Conservation (phyloP, 441 rosid species). For the Arabidopsis lyrata region DNA sequence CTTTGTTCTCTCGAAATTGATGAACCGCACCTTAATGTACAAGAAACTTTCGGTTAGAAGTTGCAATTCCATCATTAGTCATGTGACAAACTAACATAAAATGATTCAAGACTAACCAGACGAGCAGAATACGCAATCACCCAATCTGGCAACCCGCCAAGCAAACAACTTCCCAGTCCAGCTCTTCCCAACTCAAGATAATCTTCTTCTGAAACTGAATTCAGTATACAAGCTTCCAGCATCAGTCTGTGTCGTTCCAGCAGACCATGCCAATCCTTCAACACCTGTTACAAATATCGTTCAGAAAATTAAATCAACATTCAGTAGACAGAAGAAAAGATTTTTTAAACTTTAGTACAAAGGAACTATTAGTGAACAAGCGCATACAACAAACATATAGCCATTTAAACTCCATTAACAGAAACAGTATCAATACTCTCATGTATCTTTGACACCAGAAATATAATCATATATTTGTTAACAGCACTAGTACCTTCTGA, state of each 20-base stretch:
- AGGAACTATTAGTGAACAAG: constrained; percentile 20
- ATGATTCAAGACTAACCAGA: constrained; percentile 60
- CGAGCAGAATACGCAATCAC: constrained; percentile 96
- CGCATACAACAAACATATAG: constrained; percentile 16
- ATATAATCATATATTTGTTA: constrained; percentile 21
- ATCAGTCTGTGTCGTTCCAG: constrained; percentile 86
- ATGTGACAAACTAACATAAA: constrained; percentile 23
- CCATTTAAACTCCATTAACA: constrained; percentile 11
- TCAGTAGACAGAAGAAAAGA: constrained; percentile 11
- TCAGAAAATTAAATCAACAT: constrained; percentile 23
- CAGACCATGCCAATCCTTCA: constrained; percentile 93
- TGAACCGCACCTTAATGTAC: constrained; percentile 88
- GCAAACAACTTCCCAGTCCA: constrained; percentile 97
- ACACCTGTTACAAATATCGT: constrained; percentile 58
- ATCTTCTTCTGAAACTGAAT: constrained; percentile 94
- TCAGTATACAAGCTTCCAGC: constrained; percentile 90
- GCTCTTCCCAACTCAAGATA: constrained; percentile 98
- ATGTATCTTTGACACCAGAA: constrained; percentile 31
- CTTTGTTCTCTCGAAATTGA: constrained; percentile 93
- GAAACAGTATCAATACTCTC: constrained; percentile 21
- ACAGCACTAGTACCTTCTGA: constrained; percentile 72
- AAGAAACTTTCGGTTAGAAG: constrained; percentile 37
- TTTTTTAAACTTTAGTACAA: constrained; percentile 14
- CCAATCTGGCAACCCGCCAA: constrained; percentile 99
- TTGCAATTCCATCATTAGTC: constrained; percentile 21